Conservation (phyloP, 768 basidiomycete species). For the Trametes meyenii region DNA sequence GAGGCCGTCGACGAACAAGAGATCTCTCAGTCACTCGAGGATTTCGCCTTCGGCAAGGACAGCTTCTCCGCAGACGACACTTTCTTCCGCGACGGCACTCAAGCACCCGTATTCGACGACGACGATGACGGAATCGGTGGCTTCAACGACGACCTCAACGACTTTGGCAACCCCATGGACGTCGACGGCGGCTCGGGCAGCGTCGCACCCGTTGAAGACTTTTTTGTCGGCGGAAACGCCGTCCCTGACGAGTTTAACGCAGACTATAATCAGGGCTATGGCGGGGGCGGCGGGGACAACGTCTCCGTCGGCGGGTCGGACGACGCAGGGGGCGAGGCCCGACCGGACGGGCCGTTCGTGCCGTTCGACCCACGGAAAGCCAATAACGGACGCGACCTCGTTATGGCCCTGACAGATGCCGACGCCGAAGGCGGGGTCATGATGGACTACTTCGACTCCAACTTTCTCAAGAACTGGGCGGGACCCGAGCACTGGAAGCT, state of each 20-base stretch:
- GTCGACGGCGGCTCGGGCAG: conserved; percentile 41
- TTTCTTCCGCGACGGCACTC: conserved; percentile 60
- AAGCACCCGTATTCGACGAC: conserved; percentile 41
- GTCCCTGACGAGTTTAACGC: conserved; percentile 48
- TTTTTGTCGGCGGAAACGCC: conserved; percentile 67
- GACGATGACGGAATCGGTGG: conserved; percentile 46
- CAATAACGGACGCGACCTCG: conserved; percentile 76
- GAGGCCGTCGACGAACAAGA: conserved; percentile 63
- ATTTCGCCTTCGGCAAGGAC: conserved; percentile 82
- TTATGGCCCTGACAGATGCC: conserved; percentile 82
- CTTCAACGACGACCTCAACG: conserved; percentile 39
- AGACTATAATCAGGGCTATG: conserved; percentile 42
- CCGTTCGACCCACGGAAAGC: conserved; percentile 86
- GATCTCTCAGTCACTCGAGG: conserved; percentile 79
- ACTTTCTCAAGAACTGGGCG: conserved; percentile 92
- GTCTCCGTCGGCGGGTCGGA: conserved; percentile 45
- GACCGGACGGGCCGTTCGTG: conserved; percentile 51
- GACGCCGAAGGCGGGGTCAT: conserved; percentile 62
- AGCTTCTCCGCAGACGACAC: conserved; percentile 63
- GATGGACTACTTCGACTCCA: conserved; percentile 90
- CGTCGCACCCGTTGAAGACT: conserved; percentile 55
- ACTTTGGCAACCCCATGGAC: conserved; percentile 40
- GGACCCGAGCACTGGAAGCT: conserved; percentile 99
- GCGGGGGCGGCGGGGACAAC: conserved; percentile 50
- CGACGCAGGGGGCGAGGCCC: conserved; percentile 36